Base-by-base conservation (phyloP, 805 yeast genomes). In the Kodamaea fukazawae region DNA sequence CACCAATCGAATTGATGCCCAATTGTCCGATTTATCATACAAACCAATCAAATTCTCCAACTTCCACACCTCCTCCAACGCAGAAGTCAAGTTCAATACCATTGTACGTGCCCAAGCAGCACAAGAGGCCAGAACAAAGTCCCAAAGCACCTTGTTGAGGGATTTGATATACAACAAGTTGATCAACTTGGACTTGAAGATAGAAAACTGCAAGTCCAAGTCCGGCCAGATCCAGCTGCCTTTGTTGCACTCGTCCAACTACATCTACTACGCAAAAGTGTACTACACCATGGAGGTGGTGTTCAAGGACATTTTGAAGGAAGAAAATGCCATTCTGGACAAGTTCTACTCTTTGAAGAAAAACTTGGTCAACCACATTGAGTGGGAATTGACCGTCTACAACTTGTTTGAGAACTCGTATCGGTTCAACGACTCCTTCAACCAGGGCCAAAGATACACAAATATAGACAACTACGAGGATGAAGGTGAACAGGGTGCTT, bases 1-100 rank as follows among this genome's bases (percentile, higher is more conserved):
- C 13, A 52, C 67, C 7, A 44, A 45, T 6, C 32, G 17, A 2
- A 46, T 61, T 3, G 63, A 66, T 32, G 44, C 45, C 6, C 45
- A 51, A 6, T 43, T 69, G 14, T 43, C 69, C 0, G 50, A 57
- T 29, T 51, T 69, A 14, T 59, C 73, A 4, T 69, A 63, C 42
- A 46, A 49, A 15, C 45, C 54, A 4, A 48, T 68, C 2, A 42
- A 46, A 10, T 64, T 65, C 39, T 57, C 57, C 7, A 49, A 38
- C 23, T 67, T 67, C 32, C 27, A 23, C 15, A 50, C 51, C 5
- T 49, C 45, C 33, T 26, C 42, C 22, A 48, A 52, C 23, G 26
- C 48, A 8, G 41, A 37, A 20, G 32, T 57, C 7, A 48, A 51
- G 32, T 60, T 54, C 43, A 58, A 61, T 29, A 39, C 57, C 1